A percentile compares a stretch with the other conserved stretches of the same genome.
Conservation (phyloP, 2,329 filamentous ascomycete genomes). For the Calonectria pauciramosa region DNA sequence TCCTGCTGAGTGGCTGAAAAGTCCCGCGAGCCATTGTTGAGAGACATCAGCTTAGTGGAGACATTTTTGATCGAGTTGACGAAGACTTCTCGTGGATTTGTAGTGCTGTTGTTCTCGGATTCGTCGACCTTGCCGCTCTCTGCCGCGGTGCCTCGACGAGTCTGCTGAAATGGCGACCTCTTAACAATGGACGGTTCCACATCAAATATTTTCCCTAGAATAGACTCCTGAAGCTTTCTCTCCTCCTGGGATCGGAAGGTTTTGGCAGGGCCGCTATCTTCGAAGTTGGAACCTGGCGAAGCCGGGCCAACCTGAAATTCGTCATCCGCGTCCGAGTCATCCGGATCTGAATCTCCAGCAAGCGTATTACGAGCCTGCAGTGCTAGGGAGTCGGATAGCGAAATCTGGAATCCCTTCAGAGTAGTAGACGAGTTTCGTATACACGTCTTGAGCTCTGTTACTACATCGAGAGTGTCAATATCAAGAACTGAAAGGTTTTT, state of each 20-base stretch:
- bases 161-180: conserved; percentile 48
- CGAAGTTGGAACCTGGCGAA: conserved; percentile 49
- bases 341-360: conserved; percentile 54
- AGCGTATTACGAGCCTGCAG: conserved; percentile 53
- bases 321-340: conserved; percentile 68
- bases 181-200: conserved; percentile 59
- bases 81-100: conserved; percentile 48
- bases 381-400: conserved; percentile 69
- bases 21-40: conserved; percentile 54
- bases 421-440: conserved; percentile 68
- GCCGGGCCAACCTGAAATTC: conserved; percentile 64
- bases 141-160: conserved; percentile 31
- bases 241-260: conserved; percentile 65
- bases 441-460: conserved; percentile 69
- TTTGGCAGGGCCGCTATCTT: conserved; percentile 59
- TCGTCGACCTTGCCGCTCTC: conserved; percentile 38
- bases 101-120: conserved; percentile 29
- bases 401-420: conserved; percentile 68
- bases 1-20: conserved; percentile 58
- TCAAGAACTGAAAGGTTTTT: conserved; percentile 69
- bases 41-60: conserved; percentile 58
- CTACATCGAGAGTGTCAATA: conserved; percentile 70
- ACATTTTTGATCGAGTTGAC: conserved; percentile 55
- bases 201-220: conserved; percentile 67
- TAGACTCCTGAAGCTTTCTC: conserved; percentile 66